phyloP scores from a whole-genome alignment of 805 yeast species.

The Ogataea methylovora region DNA sequence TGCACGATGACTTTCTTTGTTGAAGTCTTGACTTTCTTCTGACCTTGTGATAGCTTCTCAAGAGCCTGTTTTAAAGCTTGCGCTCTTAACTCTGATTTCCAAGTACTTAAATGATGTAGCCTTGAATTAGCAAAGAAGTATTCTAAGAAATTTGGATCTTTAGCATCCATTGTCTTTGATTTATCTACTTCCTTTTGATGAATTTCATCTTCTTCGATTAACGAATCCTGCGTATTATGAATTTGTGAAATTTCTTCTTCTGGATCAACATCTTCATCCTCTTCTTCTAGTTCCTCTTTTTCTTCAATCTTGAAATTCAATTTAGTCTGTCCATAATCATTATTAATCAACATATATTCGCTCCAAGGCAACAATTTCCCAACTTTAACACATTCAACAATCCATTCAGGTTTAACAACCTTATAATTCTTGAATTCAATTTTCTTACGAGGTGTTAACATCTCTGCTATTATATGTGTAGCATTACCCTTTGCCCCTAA shows the following conservation, averaged over 20 bases:
- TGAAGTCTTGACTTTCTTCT: slow-evolving; percentile 2
- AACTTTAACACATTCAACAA: slow-evolving; percentile 50
- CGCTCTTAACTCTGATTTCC: slow-evolving; percentile 71
- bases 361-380: slow-evolving; percentile 58
- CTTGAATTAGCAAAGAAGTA: slow-evolving; percentile 76
- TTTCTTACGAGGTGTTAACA: slow-evolving; percentile 69
- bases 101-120: slow-evolving; percentile 78
- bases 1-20: slow-evolving; percentile 46
- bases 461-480: slow-evolving; percentile 79
- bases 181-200: slow-evolving; percentile 2
- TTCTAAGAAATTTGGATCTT: slow-evolving; percentile 66
- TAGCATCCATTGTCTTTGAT: too few relatives aligned
- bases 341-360: slow-evolving; percentile 46
- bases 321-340: slow-evolving; percentile 48
- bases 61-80: slow-evolving; percentile 48
- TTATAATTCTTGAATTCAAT: slow-evolving; percentile 57
- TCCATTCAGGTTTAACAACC: slow-evolving; percentile 82
- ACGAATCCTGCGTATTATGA: neutral
- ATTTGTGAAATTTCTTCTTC: too few relatives aligned
- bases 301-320: slow-evolving; percentile 16
- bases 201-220: slow-evolving; percentile 1
- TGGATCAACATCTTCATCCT: slow-evolving; percentile 1
- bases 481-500: slow-evolving; percentile 64
- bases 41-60: slow-evolving; percentile 6
- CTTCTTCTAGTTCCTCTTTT: slow-evolving; percentile 4